These are phyloP conservation scores for Chrysosporium keratinophilum DNA, from an alignment of 2,329 filamentous ascomycete genomes.

Conservation along the genomic window DNA sequence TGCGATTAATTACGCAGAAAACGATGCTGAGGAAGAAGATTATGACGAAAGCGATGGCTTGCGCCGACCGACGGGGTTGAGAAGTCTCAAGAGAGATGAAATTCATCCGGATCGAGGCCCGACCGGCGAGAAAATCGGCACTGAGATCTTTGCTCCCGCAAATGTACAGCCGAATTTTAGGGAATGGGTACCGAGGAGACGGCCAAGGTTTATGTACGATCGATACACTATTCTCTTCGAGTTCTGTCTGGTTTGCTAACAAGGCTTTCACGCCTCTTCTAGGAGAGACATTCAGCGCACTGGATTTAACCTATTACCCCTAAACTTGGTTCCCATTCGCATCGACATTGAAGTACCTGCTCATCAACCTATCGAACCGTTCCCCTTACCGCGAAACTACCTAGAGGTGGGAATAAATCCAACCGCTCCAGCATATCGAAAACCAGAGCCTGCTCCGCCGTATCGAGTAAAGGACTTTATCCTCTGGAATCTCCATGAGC, in stretches of 20 bases:
- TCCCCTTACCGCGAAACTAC: conserved; percentile 35
- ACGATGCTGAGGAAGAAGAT: conserved; percentile 73
- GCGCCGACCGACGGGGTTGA: conserved; percentile 63
- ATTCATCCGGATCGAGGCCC: conserved; percentile 53
- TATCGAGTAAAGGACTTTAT: conserved; percentile 93
- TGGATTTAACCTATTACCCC: conserved; percentile 47
- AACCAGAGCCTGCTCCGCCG: conserved; percentile 67
- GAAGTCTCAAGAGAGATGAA: conserved; percentile 72
- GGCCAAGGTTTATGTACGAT: conserved; percentile 29
- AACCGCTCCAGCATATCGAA: conserved; percentile 65
- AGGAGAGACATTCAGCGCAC: conserved; percentile 6
- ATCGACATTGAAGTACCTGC: conserved; percentile 88
- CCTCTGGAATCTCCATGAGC: conserved; percentile 94
- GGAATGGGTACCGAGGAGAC: conserved; percentile 77
- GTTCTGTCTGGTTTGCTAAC: background rate
- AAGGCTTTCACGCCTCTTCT: background rate
- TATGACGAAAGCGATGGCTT: conserved; percentile 56
- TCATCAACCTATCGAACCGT: conserved; percentile 43
- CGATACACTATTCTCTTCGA: conserved; percentile 22
- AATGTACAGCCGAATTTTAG: conserved; percentile 84
- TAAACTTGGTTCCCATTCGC: conserved; percentile 87
- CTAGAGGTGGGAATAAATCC: conserved; percentile 46
- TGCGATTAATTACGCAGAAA: conserved; percentile 95
- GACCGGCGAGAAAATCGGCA: conserved; percentile 65
- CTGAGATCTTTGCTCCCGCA: conserved; percentile 68